Evolutionary conservation across 176 grass and related monocot genomes (phyloP).

Genomic region (Calamus simplicifolius): DNA sequence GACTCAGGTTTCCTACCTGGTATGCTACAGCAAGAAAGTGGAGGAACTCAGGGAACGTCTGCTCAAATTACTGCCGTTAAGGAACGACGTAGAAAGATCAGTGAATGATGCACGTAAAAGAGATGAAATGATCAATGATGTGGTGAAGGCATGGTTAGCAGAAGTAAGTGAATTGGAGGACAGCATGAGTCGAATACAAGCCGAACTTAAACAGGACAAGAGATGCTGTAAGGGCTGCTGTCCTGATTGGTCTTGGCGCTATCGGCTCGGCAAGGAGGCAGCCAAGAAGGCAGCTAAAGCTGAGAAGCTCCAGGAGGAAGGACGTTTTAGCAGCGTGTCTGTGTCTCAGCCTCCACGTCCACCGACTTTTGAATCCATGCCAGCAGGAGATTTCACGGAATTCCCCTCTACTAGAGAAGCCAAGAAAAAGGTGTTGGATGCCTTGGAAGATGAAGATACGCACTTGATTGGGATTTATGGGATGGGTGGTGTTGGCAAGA

Average conservation of each 20-base stretch:
- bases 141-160: background rate
- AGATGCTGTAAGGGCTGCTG: background rate
- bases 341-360: background rate
- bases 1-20: background rate
- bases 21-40: background rate
- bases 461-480: conserved; percentile 23
- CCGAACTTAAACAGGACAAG: background rate
- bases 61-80: background rate
- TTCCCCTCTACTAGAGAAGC: conserved; percentile 8
- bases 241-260: background rate
- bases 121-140: background rate
- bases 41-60: background rate
- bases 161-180: background rate
- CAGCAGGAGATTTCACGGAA: background rate
- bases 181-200: background rate
- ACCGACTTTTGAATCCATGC: background rate
- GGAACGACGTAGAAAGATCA: background rate
- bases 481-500: conserved; percentile 28
- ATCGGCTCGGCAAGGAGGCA: background rate
- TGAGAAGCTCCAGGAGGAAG: background rate
- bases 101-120: background rate
- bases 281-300: background rate
- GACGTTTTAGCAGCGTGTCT: background rate
- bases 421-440: background rate
- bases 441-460: conserved; percentile 9